Evolutionary conservation across 176 grass and related monocot genomes (phyloP).

Genomic region (Carex myosuroides): DNA sequence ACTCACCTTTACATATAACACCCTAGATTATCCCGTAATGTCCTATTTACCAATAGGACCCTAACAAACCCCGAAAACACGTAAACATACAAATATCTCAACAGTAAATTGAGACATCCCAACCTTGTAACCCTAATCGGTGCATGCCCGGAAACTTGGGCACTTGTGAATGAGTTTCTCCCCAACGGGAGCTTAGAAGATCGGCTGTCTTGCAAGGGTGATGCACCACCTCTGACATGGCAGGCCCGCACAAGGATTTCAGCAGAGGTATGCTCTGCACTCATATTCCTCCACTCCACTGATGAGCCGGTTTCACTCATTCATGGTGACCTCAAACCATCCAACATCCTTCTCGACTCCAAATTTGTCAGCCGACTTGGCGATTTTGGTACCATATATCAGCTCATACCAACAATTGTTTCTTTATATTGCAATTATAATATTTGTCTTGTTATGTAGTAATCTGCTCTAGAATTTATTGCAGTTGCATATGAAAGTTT

Average conservation of each 20-base stretch:
- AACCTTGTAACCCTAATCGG: constrained; percentile 59
- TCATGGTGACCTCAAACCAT: constrained; percentile 65
- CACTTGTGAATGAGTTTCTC: constrained; percentile 59
- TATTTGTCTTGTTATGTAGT: background rate
- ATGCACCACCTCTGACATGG: constrained; percentile 33
- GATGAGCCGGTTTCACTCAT: constrained; percentile 41
- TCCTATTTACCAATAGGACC: too few species aligned
- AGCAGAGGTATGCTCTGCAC: constrained; percentile 43
- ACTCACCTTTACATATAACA: too few species aligned
- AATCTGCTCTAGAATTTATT: background rate
- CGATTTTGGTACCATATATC: constrained; percentile 43
- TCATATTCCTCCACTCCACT: constrained; percentile 51
- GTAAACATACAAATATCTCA: too few species aligned
- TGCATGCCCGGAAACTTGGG: constrained; percentile 44
- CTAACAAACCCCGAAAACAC: too few species aligned
- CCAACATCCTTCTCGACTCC: constrained; percentile 51
- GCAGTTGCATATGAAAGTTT: background rate
- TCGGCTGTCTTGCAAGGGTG: constrained; percentile 20
- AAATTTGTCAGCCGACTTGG: constrained; percentile 37
- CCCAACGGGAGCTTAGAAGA: constrained; percentile 52
- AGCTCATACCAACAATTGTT: background rate
- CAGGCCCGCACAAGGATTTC: constrained; percentile 46
- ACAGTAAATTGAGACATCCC: constrained; percentile 47
- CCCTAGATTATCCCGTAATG: too few species aligned
- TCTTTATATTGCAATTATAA: background rate